Evolutionary conservation across 1,284 basidiomycete species (phyloP).

Genomic region (Inonotus obliquus): DNA sequence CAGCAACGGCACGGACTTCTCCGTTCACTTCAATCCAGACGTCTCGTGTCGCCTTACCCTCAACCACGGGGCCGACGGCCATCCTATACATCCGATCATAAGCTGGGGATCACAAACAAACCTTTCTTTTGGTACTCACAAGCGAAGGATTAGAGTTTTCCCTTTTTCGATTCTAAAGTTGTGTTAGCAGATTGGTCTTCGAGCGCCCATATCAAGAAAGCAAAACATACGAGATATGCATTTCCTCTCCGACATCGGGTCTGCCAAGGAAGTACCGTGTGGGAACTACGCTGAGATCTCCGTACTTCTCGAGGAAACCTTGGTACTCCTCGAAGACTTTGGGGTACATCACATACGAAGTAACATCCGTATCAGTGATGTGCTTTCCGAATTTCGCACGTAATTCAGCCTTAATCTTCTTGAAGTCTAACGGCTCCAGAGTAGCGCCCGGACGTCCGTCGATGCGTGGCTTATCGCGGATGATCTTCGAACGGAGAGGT

Average conservation of each 20-base stretch:
- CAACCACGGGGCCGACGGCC: conserved; percentile 91
- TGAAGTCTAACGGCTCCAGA: conserved; percentile 90
- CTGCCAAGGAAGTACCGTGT: conserved; percentile 97
- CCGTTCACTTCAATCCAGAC: conserved; percentile 99
- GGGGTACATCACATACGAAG: conserved; percentile 95
- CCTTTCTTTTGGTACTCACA: conserved; percentile 30
- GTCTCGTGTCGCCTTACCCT: conserved; percentile 88
- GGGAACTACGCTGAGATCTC: conserved; percentile 91
- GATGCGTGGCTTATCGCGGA: conserved; percentile 91
- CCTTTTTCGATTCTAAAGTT: conserved; percentile 80
- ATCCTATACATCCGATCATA: conserved; percentile 36
- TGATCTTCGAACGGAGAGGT: conserved; percentile 86
- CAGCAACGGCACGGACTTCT: conserved; percentile 90
- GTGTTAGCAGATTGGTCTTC: not conserved
- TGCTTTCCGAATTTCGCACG: conserved; percentile 92
- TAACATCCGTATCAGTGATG: conserved; percentile 90
- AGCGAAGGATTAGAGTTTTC: conserved; percentile 93
- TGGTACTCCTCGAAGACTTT: conserved; percentile 99
- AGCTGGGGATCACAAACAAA: not conserved
- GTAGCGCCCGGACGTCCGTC: conserved; percentile 89
- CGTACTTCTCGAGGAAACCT: conserved; percentile 90
- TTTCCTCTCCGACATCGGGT: conserved; percentile 90
- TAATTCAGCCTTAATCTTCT: conserved; percentile 91
- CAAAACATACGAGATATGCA: conserved; percentile 69
- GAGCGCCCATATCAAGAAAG: not conserved